Evolutionary conservation across 1,284 basidiomycete genomes (phyloP).

Genomic region (Cutaneotrichosporon mucoides): DNA sequence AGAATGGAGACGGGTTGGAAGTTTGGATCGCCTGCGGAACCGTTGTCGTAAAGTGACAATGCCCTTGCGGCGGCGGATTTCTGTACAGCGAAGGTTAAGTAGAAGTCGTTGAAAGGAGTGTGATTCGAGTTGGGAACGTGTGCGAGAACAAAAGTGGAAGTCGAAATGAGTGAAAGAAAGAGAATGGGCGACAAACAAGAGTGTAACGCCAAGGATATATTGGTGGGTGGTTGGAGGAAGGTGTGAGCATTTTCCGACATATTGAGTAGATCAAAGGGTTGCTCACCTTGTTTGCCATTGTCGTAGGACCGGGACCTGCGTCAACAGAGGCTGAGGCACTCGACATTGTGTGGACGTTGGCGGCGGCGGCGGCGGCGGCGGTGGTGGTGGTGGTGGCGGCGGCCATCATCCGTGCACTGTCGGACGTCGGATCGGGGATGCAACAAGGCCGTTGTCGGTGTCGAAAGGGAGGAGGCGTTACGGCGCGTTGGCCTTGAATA

Average conservation of each 20-base stretch:
- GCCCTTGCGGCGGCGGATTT: background rate
- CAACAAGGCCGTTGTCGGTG: too few relatives aligned
- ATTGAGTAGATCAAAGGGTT: background rate
- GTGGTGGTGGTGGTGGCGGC: too few relatives aligned
- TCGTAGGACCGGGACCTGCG: background rate
- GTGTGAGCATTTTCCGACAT: too few relatives aligned
- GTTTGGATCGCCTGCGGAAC: background rate
- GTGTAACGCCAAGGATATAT: too few relatives aligned
- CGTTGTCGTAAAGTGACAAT: background rate
- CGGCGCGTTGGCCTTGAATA: too few relatives aligned
- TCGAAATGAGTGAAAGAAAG: background rate
- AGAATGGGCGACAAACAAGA: background rate
- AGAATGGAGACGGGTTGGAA: conserved; percentile 16
- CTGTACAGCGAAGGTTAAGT: background rate
- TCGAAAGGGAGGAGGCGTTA: too few relatives aligned
- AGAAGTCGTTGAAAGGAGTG: background rate
- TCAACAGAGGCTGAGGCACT: background rate
- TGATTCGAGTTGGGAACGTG: background rate
- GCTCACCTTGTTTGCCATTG: conserved; percentile 3
- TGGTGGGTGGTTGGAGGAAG: too few relatives aligned
- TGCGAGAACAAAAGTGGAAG: background rate
- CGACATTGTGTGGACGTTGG: background rate
- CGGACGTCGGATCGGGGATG: too few relatives aligned
- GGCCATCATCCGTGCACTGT: too few relatives aligned
- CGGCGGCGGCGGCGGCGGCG: background rate